phyloP scores from a whole-genome alignment of 495 filamentous ascomycete genomes.

The Annulohypoxylon stygium region DNA sequence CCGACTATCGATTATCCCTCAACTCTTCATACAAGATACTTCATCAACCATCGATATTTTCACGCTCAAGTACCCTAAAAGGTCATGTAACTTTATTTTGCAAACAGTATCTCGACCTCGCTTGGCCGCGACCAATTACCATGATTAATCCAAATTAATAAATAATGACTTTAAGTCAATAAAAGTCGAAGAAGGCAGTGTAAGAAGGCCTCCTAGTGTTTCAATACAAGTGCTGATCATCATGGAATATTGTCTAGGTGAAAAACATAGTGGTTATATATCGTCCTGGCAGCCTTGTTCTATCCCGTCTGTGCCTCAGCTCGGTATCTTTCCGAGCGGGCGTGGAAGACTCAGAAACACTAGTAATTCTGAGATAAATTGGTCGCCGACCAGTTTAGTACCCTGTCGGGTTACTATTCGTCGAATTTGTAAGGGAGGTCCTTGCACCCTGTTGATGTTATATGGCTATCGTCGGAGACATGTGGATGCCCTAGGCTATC shows the following conservation, averaged over 20 bases:
- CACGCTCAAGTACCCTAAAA: neutral
- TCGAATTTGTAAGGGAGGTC: neutral
- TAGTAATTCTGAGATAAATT: constrained; percentile 1
- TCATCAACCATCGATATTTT: too few relatives aligned
- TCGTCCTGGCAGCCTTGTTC: neutral
- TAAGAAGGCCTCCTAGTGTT: neutral
- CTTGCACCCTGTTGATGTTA: neutral
- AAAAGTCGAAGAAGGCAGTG: neutral
- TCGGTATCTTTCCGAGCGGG: neutral
- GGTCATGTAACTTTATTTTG: neutral
- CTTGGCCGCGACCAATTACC: neutral
- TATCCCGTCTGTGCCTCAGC: neutral
- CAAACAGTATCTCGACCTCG: neutral
- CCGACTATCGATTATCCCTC: neutral
- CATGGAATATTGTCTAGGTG: neutral
- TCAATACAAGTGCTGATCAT: neutral
- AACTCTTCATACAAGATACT: neutral
- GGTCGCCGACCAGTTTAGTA: constrained; percentile 11
- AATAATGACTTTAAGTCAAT: neutral
- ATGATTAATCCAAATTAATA: neutral
- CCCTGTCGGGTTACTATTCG: too few relatives aligned
- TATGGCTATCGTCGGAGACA: constrained; percentile 15
- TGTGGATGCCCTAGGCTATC: neutral
- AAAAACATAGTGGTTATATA: neutral
- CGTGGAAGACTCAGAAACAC: neutral